Conservation (phyloP, 371 early-diverging fungal genomes). For the Rhizopus sp. region DNA sequence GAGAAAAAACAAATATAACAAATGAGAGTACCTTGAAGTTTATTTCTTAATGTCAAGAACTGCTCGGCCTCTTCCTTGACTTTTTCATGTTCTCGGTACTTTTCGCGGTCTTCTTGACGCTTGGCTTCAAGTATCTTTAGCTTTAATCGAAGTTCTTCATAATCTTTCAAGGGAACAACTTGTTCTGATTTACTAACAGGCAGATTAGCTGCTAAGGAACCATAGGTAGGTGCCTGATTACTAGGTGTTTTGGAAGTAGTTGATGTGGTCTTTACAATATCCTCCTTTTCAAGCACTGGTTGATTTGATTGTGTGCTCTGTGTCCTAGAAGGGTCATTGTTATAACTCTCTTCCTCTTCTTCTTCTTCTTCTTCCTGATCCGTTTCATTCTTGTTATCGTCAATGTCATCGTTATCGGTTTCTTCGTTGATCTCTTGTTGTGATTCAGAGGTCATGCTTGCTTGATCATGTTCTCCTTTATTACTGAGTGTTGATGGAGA, state of each 20-base stretch:
- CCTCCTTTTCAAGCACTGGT: conserved; percentile 5
- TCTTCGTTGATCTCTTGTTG: conserved; percentile 5
- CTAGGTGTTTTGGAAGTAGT: conserved; percentile 10
- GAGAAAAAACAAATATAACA: neutral
- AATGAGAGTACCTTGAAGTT: conserved; percentile 57
- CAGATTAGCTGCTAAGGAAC: conserved; percentile 34
- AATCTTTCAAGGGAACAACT: conserved; percentile 66
- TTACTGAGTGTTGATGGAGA: neutral
- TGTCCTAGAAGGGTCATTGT: conserved; percentile 14
- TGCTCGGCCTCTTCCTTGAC: conserved; percentile 76
- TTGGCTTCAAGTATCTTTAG: conserved; percentile 78
- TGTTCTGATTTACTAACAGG: conserved; percentile 49
- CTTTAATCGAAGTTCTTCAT: conserved; percentile 82
- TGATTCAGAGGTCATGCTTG: neutral
- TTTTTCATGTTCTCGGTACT: conserved; percentile 72
- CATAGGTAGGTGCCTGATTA: conserved; percentile 28
- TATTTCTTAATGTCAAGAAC: conserved; percentile 64
- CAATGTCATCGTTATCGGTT: too few relatives aligned
- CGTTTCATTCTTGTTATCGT: conserved; percentile 6
- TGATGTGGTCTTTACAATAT: conserved; percentile 11
- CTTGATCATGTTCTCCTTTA: conserved; percentile 5
- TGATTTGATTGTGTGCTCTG: conserved; percentile 6
- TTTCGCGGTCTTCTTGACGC: conserved; percentile 82
- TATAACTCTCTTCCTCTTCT: conserved; percentile 18
- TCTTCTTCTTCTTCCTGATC: conserved; percentile 15